Conservation (phyloP, 78 protist genomes). For the Chrysochromulina tobinii region DNA sequence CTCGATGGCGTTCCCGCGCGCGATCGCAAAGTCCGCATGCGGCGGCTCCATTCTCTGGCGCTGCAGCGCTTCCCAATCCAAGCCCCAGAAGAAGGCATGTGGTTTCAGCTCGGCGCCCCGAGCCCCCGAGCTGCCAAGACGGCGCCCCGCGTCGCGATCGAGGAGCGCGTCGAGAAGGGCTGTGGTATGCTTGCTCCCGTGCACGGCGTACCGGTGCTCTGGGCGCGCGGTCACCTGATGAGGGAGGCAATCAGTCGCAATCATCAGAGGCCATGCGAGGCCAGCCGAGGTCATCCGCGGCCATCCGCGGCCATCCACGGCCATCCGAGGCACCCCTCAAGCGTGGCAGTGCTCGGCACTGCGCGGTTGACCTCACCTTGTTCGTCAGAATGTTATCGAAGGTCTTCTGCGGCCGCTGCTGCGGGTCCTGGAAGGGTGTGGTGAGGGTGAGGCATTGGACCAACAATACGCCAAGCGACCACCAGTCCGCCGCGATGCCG, state of each 20-base stretch:
- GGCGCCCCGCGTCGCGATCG: background rate
- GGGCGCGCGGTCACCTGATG: no score
- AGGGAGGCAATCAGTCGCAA: no score
- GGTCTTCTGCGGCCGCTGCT: background rate
- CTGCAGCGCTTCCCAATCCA: background rate
- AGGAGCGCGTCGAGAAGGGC: background rate
- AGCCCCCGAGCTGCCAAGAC: background rate
- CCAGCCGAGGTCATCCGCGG: no score
- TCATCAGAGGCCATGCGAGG: no score
- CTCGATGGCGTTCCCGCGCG: no score
- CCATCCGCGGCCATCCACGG: no score
- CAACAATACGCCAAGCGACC: conserved; percentile 22
- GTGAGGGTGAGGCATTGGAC: background rate
- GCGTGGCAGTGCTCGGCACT: no score
- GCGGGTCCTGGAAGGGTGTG: background rate
- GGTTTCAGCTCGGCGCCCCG: background rate
- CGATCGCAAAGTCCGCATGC: background rate
- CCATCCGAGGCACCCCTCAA: no score
- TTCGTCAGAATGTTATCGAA: background rate
- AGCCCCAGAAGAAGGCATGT: conserved; percentile 3
- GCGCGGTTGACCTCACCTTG: no score
- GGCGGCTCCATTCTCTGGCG: background rate
- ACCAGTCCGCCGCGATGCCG: conserved; percentile 5
- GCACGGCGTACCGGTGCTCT: no score
- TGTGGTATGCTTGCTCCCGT: background rate